These are phyloP conservation scores for Exophiala sp. DNA, from an alignment of 2,329 filamentous ascomycete species.

Conservation along the genomic window DNA sequence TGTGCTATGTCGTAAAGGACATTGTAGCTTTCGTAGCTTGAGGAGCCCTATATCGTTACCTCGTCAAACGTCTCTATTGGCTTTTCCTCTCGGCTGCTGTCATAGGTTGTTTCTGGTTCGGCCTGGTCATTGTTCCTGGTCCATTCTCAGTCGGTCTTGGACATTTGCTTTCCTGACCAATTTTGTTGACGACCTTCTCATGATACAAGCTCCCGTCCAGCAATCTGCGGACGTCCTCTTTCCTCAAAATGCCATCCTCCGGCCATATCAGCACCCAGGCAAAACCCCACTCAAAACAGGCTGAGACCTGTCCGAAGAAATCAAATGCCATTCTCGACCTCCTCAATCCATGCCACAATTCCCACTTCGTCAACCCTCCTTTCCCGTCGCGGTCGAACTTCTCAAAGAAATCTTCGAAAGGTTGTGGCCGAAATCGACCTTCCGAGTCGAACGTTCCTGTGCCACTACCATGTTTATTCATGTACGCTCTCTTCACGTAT, in stretches of 20 bases:
- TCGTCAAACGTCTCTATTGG: no score
- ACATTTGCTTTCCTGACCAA: no score
- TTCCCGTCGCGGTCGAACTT: slow-evolving; percentile 42
- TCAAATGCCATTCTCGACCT: slow-evolving; percentile 41
- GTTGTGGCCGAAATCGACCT: slow-evolving; percentile 44
- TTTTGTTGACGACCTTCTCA: slow-evolving; percentile 2
- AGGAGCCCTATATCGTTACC: no score
- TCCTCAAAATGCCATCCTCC: slow-evolving; percentile 28
- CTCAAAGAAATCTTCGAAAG: slow-evolving; percentile 47
- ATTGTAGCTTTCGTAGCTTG: no score
- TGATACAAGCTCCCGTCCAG: slow-evolving; percentile 26
- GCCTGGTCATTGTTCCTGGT: no score
- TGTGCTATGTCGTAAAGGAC: no score
- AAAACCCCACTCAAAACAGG: slow-evolving; percentile 41
- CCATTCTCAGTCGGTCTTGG: no score
- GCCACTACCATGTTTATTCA: slow-evolving; percentile 43
- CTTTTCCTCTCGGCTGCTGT: no score
- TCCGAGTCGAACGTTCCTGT: slow-evolving; percentile 44
- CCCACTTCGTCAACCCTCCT: slow-evolving; percentile 38
- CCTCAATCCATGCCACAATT: slow-evolving; percentile 38
- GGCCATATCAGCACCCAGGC: slow-evolving; percentile 31
- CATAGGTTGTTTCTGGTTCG: no score
- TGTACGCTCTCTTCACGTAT: slow-evolving; percentile 38
- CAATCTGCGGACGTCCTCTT: slow-evolving; percentile 29
- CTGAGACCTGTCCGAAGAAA: slow-evolving; percentile 45